phyloP scores from a whole-genome alignment of 352 stramenopile species.

The Pythium sukuiense region DNA sequence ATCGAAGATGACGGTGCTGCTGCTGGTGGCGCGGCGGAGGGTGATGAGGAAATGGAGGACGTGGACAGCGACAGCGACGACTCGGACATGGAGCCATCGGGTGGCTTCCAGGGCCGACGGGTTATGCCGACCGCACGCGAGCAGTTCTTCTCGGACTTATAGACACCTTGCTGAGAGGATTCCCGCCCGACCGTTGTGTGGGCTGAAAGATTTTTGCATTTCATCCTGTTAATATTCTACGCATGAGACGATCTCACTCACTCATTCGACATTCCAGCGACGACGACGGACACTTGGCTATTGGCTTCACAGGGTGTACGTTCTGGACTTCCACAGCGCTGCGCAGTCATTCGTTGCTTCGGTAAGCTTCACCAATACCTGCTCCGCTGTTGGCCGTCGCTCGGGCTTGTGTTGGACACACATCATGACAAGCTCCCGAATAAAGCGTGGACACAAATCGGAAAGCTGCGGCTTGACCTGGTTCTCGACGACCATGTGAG shows the following conservation, averaged over 20 bases:
- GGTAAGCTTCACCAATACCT: slow-evolving; percentile 29
- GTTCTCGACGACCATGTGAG: slow-evolving; percentile 33
- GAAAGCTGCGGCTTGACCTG: slow-evolving; percentile 34
- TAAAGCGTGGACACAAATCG: slow-evolving; percentile 37
- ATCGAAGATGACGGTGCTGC: slow-evolving; percentile 28
- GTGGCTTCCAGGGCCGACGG: slow-evolving; percentile 39
- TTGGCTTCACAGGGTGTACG: background rate
- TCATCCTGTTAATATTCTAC: background rate
- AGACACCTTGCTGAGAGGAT: slow-evolving; percentile 17
- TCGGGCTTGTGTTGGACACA: slow-evolving; percentile 42
- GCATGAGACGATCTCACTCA: background rate
- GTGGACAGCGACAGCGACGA: slow-evolving; percentile 79
- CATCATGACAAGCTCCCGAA: slow-evolving; percentile 34
- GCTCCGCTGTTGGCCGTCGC: slow-evolving; percentile 32
- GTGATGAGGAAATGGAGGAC: slow-evolving; percentile 82
- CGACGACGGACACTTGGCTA: too few species aligned
- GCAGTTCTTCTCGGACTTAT: slow-evolving; percentile 86
- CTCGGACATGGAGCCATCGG: slow-evolving; percentile 43
- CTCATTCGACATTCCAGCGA: too few species aligned
- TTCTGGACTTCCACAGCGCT: slow-evolving; percentile 18
- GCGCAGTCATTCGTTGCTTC: slow-evolving; percentile 24
- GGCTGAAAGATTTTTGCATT: background rate
- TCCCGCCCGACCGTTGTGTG: background rate
- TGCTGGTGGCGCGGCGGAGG: slow-evolving; percentile 18
- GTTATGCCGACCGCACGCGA: slow-evolving; percentile 70